These are phyloP conservation scores for Rhizodiscina lignyota DNA, from an alignment of 495 filamentous ascomycete species.

Conservation along the genomic window DNA sequence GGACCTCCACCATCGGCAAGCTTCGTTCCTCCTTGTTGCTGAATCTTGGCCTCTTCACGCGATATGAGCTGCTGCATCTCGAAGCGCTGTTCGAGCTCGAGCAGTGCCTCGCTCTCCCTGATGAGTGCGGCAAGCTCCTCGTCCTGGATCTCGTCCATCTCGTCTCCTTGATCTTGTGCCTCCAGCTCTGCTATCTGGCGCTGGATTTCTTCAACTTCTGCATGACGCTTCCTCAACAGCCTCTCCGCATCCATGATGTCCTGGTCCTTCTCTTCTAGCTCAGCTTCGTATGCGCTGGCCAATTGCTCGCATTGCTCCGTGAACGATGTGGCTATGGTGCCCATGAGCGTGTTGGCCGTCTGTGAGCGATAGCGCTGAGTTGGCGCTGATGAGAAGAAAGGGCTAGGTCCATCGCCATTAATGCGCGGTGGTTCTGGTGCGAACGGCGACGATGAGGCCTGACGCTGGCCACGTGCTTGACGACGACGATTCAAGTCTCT, in stretches of 20 bases:
- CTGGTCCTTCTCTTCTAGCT: slow-evolving; percentile 40
- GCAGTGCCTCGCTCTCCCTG: slow-evolving; percentile 52
- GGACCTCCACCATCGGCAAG: background rate
- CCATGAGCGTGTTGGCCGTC: slow-evolving; percentile 40
- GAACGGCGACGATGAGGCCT: slow-evolving; percentile 46
- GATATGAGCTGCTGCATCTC: slow-evolving; percentile 6
- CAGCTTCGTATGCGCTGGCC: slow-evolving; percentile 39
- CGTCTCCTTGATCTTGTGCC: slow-evolving; percentile 20
- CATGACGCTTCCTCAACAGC: slow-evolving; percentile 33
- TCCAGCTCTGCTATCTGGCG: slow-evolving; percentile 32
- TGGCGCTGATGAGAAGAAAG: slow-evolving; percentile 7
- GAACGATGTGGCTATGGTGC: slow-evolving; percentile 37
- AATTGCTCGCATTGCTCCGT: slow-evolving; percentile 39
- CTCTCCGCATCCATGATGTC: slow-evolving; percentile 40
- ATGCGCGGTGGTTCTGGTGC: slow-evolving; percentile 27
- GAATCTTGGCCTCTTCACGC: slow-evolving; percentile 2
- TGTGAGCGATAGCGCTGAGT: slow-evolving; percentile 31
- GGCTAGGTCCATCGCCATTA: slow-evolving; percentile 10
- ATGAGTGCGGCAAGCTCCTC: slow-evolving; percentile 41
- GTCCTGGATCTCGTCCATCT: slow-evolving; percentile 46
- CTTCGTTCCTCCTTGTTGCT: no score
- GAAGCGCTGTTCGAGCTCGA: slow-evolving; percentile 38
- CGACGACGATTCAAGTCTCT: slow-evolving; percentile 32
- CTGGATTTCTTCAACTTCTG: slow-evolving; percentile 33
- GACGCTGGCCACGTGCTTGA: slow-evolving; percentile 25